Percentiles rank a stretch among this genome's conserved stretches.
Conservation (phyloP, 2,329 filamentous ascomycete genomes). For the Zymoseptoria pseudotritici region DNA sequence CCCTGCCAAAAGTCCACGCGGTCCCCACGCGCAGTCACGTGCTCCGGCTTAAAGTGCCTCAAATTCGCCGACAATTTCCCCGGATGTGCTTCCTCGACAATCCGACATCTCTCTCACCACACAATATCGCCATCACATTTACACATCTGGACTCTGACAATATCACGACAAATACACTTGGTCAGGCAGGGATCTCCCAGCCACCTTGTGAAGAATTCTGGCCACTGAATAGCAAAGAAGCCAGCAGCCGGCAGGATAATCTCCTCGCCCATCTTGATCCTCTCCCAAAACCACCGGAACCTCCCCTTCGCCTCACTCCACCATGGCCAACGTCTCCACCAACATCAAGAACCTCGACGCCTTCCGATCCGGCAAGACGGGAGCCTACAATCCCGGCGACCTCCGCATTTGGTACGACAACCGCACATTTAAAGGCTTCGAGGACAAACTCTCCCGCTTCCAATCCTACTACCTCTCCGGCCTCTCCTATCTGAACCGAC, state of each 20-base stretch:
- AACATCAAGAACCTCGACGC: slow-evolving; percentile 10
- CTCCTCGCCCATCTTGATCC: neutral
- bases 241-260: neutral
- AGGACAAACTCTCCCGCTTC: slow-evolving; percentile 21
- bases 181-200: too few species aligned
- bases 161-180: too few species aligned
- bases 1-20: slow-evolving; percentile 1
- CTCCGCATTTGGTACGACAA: slow-evolving; percentile 29
- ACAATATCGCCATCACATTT: too few species aligned
- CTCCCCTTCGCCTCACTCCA: too few species aligned
- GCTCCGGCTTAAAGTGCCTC: neutral
- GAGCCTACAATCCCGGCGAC: slow-evolving; percentile 25
- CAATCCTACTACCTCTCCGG: slow-evolving; percentile 22
- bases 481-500: slow-evolving; percentile 21
- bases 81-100: neutral
- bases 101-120: neutral
- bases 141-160: too few species aligned
- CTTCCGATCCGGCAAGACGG: slow-evolving; percentile 21
- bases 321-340: neutral
- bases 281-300: neutral
- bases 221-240: neutral
- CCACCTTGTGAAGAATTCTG: too few species aligned
- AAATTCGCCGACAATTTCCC: neutral
- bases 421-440: slow-evolving; percentile 17
- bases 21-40: neutral